Base-by-base conservation (phyloP, 2,329 filamentous ascomycete genomes). In the Pseudonectria foliicola region DNA sequence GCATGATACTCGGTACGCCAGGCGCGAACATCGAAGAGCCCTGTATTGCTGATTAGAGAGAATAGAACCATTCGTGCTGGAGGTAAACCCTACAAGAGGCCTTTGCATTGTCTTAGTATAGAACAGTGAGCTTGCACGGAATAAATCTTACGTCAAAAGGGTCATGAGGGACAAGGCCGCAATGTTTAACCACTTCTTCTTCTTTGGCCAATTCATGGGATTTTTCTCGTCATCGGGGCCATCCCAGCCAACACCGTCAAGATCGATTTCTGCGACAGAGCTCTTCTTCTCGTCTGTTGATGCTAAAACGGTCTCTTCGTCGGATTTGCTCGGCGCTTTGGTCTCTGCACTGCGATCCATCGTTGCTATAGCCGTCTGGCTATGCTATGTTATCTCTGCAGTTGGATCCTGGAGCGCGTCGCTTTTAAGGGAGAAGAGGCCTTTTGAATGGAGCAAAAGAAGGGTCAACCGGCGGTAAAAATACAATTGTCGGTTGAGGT, bases 161-260 rank as follows among this genome's bases (percentile, higher is more conserved):
- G 50, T 50, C 50, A 53, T 52, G 12, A 49, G 12, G 2, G 49
- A 59, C 2, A 66, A 53, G 5, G 53, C 50, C 2, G 48, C 53
- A 6, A 66, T 57, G 3, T 57, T 56, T 13, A 52, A 29, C 39
- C 53, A 57, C 25, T 62, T 62, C 49, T 60, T 64, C 46, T 56
- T 63, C 24, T 76, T 53, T 0, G 73, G 57, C 80, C 82, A 85
- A 46, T 83, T 82, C 44, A 73, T 67, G 0, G 82, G 80, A 44
- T 85, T 80, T 4, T 68, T 61, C 6, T 67, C 66, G 46, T 82
- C 78, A 13, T 52, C 45, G 0, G 38, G 37, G 2, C 50, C 48
- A 42, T 53, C 48, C 50, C 50, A 53, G 0, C 39, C 40, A 14
- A 53, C 36, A 4, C 44, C 48, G 27, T 53, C 52, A 0, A 48